Conservation (phyloP, 2,329 filamentous ascomycete genomes). For the Colletotrichum filicis region DNA sequence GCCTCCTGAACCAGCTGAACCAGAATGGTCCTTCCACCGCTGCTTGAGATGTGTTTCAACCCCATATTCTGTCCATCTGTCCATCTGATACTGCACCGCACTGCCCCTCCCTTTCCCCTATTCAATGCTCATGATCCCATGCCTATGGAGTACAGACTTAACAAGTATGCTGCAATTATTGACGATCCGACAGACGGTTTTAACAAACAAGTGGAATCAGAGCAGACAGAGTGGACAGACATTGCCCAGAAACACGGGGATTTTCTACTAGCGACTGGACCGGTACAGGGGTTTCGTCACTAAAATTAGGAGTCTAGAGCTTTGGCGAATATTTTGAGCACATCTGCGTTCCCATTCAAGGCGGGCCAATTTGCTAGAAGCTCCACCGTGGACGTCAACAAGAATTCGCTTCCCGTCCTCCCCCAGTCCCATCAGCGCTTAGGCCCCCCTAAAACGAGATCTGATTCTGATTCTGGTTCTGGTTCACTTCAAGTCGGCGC, state of each 20-base stretch:
- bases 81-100: neutral
- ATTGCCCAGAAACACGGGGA: constrained; percentile 15
- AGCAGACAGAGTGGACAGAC: constrained; percentile 3
- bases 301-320: constrained; percentile 29
- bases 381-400: constrained; percentile 22
- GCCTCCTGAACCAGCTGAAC: constrained; percentile 16
- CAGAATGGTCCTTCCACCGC: neutral
- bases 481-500: constrained; percentile 1
- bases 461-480: constrained; percentile 4
- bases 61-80: constrained; percentile 3
- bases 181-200: neutral
- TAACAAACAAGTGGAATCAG: constrained; percentile 10
- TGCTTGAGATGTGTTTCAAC: constrained; percentile 26
- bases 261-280: neutral
- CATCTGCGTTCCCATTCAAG: constrained; percentile 7
- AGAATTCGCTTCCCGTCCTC: constrained; percentile 1
- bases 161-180: neutral
- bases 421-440: constrained; percentile 25
- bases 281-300: constrained; percentile 22
- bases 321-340: constrained; percentile 2
- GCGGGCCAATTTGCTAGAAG: constrained; percentile 15
- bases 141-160: neutral
- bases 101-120: neutral
- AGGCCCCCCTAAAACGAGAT: constrained; percentile 24
- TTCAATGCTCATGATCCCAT: neutral